These are phyloP conservation scores for Neofusicoccum cordaticola DNA, from an alignment of 2,329 filamentous ascomycete species.

Conservation along the genomic window DNA sequence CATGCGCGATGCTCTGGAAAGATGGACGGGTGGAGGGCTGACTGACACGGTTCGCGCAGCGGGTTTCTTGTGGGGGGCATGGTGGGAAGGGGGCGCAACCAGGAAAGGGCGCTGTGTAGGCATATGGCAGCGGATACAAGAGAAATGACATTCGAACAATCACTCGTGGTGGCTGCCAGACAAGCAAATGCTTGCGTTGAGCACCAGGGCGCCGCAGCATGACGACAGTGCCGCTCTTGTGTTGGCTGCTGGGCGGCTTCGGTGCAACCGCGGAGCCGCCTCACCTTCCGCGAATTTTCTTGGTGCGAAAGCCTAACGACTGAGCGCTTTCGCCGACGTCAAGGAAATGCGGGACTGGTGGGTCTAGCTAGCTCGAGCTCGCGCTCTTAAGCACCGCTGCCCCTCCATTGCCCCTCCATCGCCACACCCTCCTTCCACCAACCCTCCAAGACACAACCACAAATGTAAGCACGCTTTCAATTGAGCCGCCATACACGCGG, in stretches of 20 bases:
- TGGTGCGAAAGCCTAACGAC: not conserved
- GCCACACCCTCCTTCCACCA: not conserved
- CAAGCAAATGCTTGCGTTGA: no score
- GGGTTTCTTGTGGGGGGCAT: no score
- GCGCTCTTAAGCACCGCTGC: not conserved
- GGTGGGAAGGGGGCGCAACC: no score
- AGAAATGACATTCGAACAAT: not conserved
- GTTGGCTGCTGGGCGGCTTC: not conserved
- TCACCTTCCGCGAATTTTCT: not conserved
- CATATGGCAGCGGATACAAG: no score
- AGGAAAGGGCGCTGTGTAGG: no score
- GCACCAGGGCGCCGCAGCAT: not conserved
- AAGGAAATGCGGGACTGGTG: conserved; percentile 5
- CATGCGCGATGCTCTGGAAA: no score
- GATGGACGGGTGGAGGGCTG: no score
- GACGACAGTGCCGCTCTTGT: not conserved
- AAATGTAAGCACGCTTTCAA: not conserved
- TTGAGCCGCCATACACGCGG: not conserved
- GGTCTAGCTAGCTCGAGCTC: not conserved
- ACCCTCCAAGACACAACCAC: no score
- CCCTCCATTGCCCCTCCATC: not conserved
- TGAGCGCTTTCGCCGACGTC: not conserved
- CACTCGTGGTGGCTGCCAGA: not conserved
- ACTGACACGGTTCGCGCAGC: no score
- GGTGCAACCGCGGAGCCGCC: conserved; percentile 7